Evolutionary conservation across 2,329 filamentous ascomycete species (phyloP).

Genomic region (Rhinocladiella similis): DNA sequence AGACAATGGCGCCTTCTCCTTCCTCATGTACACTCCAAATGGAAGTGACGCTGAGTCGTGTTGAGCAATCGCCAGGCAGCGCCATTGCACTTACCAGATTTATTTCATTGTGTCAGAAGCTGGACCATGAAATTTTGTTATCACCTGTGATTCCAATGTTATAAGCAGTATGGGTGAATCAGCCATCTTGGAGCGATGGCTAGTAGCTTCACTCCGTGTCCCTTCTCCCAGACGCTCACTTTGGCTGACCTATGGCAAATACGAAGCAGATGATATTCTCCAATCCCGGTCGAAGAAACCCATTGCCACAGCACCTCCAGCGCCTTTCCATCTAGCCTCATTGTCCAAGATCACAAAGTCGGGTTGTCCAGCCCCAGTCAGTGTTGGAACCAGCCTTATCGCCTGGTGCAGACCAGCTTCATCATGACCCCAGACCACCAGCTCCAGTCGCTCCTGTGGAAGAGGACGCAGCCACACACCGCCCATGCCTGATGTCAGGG

Average conservation of each 20-base stretch:
- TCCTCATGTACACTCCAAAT: neutral
- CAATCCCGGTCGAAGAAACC: slow-evolving; percentile 59
- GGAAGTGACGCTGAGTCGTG: neutral
- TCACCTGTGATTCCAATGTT: too few species aligned
- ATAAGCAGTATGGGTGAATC: too few species aligned
- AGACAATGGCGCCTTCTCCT: neutral
- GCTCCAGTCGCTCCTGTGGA: slow-evolving; percentile 48
- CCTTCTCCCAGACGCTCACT: neutral
- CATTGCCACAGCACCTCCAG: slow-evolving; percentile 53
- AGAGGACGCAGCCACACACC: slow-evolving; percentile 55
- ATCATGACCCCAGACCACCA: slow-evolving; percentile 58
- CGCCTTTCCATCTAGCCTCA: slow-evolving; percentile 51
- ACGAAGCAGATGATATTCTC: slow-evolving; percentile 51
- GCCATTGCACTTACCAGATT: neutral
- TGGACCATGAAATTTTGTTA: too few species aligned
- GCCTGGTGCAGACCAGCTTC: slow-evolving; percentile 49
- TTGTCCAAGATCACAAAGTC: slow-evolving; percentile 55
- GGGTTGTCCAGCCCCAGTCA: slow-evolving; percentile 59
- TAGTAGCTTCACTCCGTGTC: neutral
- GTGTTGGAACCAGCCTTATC: slow-evolving; percentile 54
- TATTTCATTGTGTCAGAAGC: neutral
- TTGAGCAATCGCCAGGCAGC: neutral
- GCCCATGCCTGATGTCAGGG: slow-evolving; percentile 42
- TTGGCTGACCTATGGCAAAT: slow-evolving; percentile 32
- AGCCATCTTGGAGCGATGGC: neutral